Conservation (phyloP, 2,329 filamentous ascomycete genomes). For the Elsinoe batatas region DNA sequence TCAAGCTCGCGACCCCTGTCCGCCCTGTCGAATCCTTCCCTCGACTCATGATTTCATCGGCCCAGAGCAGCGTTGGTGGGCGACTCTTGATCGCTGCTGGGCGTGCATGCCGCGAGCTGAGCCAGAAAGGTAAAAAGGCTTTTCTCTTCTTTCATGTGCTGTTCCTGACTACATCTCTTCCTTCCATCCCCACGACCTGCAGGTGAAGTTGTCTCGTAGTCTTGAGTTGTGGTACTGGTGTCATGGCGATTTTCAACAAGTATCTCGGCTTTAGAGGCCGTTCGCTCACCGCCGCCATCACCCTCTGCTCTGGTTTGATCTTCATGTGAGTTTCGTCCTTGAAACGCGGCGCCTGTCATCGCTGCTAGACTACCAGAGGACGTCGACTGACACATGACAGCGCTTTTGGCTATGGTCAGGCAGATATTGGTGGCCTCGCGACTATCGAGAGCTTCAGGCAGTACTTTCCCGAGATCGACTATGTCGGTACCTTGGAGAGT, state of each 20-base stretch:
- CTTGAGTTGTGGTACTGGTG: not conserved
- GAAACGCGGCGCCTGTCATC: not conserved
- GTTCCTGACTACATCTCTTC: slow-evolving; percentile 1
- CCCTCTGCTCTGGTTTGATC: slow-evolving; percentile 7
- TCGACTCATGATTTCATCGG: not conserved
- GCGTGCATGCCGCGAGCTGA: not conserved
- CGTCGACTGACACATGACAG: slow-evolving; percentile 19
- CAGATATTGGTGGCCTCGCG: slow-evolving; percentile 43
- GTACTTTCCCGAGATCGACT: slow-evolving; percentile 34
- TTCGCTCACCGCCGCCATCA: slow-evolving; percentile 10
- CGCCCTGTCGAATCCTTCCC: not conserved
- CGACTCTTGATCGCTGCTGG: not conserved
- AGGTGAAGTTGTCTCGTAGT: not conserved
- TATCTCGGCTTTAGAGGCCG: slow-evolving; percentile 12
- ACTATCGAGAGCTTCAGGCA: slow-evolving; percentile 54
- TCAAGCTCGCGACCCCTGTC: not conserved
- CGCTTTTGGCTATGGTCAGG: slow-evolving; percentile 56
- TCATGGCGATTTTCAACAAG: slow-evolving; percentile 14
- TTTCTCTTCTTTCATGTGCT: not conserved
- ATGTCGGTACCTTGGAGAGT: slow-evolving; percentile 26
- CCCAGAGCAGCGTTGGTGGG: not conserved
- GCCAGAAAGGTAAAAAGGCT: not conserved
- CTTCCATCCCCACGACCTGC: not conserved
- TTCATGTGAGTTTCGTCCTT: slow-evolving; percentile 9
- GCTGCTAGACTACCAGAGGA: not conserved